A percentile compares a stretch with the other conserved stretches of the same genome.
Evolutionary conservation across 208 protist species (phyloP).

Genomic region (Leishmania arabica): DNA sequence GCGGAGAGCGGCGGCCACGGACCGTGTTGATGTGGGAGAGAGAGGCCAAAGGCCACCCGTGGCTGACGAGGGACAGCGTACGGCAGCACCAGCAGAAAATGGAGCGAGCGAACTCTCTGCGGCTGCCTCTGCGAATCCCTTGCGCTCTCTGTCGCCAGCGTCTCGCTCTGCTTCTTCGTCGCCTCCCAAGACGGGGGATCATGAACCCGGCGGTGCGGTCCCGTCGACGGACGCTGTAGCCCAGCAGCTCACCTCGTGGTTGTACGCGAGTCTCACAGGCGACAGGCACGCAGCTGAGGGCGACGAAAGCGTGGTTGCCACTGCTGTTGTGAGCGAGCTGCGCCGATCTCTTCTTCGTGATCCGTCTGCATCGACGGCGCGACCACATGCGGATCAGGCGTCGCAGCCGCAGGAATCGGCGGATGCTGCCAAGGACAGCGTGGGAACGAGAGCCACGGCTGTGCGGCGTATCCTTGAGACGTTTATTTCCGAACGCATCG

Average conservation of each 20-base stretch:
- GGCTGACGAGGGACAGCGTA: neutral
- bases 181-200: neutral
- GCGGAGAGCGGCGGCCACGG: neutral
- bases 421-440: neutral
- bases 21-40: neutral
- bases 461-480: constrained; percentile 6
- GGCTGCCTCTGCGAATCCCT: neutral
- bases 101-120: neutral
- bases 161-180: neutral
- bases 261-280: constrained; percentile 31
- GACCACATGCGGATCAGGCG: no score
- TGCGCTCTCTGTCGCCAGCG: neutral
- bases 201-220: neutral
- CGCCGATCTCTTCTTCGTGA: neutral
- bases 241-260: constrained; percentile 45
- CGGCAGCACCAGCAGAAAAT: neutral
- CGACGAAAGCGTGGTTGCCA: neutral
- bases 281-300: neutral
- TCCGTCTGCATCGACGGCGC: neutral
- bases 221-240: constrained; percentile 13
- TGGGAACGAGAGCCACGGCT: neutral
- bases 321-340: neutral
- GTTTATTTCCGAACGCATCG: constrained; percentile 5
- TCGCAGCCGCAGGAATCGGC: neutral
- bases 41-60: neutral